Evolutionary conservation across 108 stramenopile genomes (phyloP), one percentile per base, ranked within the genome.

Genomic region (Chaetoceros muelleri): DNA sequence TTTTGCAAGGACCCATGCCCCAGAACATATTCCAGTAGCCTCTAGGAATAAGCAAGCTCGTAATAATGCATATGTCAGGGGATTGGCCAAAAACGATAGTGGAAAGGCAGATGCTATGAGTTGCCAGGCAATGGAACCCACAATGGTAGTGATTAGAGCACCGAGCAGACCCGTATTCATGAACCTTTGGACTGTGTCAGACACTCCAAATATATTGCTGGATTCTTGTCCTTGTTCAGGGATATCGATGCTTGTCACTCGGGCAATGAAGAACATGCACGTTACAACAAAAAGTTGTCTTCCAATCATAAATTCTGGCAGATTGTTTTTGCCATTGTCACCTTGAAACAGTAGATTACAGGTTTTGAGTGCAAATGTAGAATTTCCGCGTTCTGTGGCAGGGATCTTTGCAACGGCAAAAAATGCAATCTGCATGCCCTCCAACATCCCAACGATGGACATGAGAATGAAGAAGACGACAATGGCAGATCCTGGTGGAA

Each of bases 391-490:
- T 40, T 82, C 76, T 8, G 50, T 53, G 66, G 78, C 72, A 23
- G 64, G 56, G 23, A 81, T 53, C 69, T 82, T 87, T 60, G 79
- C 52, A 29, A 80, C 79, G 40, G 85, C 76, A 44, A 82, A 87
- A 57, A 82, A 73, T 47, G 85, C 81, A 62, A 87, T 87, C 60
- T 87, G 85, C 76, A 86, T 78, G 46, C 70, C 81, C 63, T 86
- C 85, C 24, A 86, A 31, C 57, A 82, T 67, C 54, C 79, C 81
- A 21, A 79, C 80, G 30, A 76, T 50, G 47, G 67, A 65, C 59
- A 81, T 64, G 24, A 85, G 66, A 24, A 77, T 24, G 51, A 81
- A 66, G 61, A 85, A 79, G 20, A 81, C 46, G 30, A 74, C 29
- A 30, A 82, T 44, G 2, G 68, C 61, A 44, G 69, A 67, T n/a